Percentiles rank a stretch among this genome's conserved stretches.
phyloP scores from a whole-genome alignment of 805 yeast species.

The Yarrowia divulgata region DNA sequence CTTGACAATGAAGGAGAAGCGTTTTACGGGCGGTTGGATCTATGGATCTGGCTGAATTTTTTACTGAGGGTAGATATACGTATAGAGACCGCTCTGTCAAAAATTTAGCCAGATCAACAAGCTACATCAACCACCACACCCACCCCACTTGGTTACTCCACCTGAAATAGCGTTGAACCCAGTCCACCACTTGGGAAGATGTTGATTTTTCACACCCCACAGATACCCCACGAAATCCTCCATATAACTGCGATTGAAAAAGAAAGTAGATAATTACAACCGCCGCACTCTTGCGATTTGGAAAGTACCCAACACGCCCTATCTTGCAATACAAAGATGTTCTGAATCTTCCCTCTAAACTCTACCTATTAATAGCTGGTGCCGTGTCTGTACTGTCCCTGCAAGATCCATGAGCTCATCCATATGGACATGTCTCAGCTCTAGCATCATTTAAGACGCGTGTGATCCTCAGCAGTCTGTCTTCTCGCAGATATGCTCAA shows the following conservation, averaged over 20 bases:
- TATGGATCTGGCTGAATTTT: background rate
- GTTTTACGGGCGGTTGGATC: background rate
- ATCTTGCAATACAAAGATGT: background rate
- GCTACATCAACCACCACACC: too few relatives aligned
- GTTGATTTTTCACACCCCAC: background rate
- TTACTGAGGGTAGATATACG: too few relatives aligned
- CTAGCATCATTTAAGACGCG: conserved; percentile 35
- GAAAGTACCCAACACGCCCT: background rate
- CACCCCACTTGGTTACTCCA: background rate
- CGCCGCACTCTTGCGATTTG: background rate
- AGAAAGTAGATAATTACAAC: background rate
- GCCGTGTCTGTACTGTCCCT: conserved; percentile 32
- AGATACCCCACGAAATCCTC: background rate
- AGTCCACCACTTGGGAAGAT: background rate
- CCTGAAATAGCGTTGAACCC: conserved; percentile 20
- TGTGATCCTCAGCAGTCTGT: background rate
- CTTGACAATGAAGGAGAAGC: too few relatives aligned
- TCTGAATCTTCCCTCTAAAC: background rate
- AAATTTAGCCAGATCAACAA: too few relatives aligned
- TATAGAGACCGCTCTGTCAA: background rate
- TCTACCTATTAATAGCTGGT: conserved; percentile 25
- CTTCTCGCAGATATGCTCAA: conserved; percentile 4
- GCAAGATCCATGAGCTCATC: conserved; percentile 16
- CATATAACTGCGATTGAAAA: background rate
- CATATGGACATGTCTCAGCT: conserved; percentile 31